Evolutionary conservation across 1,139 yeast genomes (phyloP).

Genomic region (Debaryomycetaceae sp.): DNA sequence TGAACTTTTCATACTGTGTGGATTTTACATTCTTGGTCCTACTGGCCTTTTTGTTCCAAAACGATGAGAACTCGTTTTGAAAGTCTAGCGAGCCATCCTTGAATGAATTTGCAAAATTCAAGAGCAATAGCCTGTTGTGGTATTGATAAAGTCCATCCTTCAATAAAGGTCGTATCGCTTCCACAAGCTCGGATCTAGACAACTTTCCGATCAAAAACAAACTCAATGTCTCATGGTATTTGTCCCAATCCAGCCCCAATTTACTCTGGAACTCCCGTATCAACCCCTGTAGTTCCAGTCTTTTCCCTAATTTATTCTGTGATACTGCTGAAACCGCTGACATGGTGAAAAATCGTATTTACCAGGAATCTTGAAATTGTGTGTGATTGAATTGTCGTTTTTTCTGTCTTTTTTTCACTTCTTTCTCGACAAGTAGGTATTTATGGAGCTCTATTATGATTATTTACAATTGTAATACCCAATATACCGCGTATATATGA

Average conservation of each 20-base stretch:
- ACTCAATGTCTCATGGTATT: constrained; percentile 76
- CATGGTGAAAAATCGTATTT: constrained; percentile 1
- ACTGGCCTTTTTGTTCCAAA: constrained; percentile 48
- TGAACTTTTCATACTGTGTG: constrained; percentile 74
- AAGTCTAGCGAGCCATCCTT: constrained; percentile 57
- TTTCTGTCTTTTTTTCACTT: neutral
- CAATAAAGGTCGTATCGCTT: constrained; percentile 51
- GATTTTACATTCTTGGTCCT: constrained; percentile 48
- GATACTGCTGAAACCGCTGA: constrained; percentile 4
- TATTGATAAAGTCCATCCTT: constrained; percentile 47
- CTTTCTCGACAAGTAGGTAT: neutral
- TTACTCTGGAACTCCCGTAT: constrained; percentile 70
- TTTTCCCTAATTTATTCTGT: constrained; percentile 23
- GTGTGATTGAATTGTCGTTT: too few species aligned
- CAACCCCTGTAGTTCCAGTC: constrained; percentile 70
- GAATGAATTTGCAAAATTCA: constrained; percentile 81
- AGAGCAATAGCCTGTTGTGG: constrained; percentile 79
- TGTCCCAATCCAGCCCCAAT: constrained; percentile 80
- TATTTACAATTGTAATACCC: neutral
- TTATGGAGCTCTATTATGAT: neutral
- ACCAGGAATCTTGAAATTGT: too few species aligned
- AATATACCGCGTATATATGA: neutral
- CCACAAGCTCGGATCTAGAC: constrained; percentile 70
- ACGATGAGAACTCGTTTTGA: constrained; percentile 51
- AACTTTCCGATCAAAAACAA: constrained; percentile 75